phyloP scores from a whole-genome alignment of 257 asterid genomes.

The Fraxinus americana region DNA sequence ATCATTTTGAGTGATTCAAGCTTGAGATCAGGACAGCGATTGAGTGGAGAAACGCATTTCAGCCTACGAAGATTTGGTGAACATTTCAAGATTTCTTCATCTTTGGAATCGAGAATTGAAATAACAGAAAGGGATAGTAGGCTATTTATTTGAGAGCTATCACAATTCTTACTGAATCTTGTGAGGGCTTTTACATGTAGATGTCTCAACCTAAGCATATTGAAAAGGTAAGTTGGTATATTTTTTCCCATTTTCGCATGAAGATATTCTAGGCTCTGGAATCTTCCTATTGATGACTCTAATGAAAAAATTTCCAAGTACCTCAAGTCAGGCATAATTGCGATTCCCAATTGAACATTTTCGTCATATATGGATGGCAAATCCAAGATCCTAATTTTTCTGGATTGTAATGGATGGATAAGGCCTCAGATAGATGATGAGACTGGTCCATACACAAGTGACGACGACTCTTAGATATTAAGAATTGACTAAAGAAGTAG shows the following conservation, averaged over 20 bases:
- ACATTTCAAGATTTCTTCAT: background rate
- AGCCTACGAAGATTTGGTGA: background rate
- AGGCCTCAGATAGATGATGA: background rate
- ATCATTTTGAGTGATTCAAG: background rate
- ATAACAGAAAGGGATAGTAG: slow-evolving; percentile 12
- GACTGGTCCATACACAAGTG: too few species aligned
- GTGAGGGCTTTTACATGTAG: background rate
- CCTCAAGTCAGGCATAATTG: too few species aligned
- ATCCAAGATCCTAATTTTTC: too few species aligned
- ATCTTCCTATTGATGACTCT: too few species aligned
- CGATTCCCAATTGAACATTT: too few species aligned
- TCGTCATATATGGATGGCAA: too few species aligned
- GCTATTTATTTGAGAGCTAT: background rate
- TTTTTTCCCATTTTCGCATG: too few species aligned
- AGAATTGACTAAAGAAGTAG: too few species aligned
- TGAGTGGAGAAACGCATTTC: background rate
- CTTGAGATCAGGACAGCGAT: background rate
- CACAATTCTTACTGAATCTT: background rate
- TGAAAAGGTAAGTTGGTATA: background rate
- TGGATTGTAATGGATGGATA: background rate
- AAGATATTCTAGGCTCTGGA: too few species aligned
- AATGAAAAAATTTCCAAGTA: too few species aligned
- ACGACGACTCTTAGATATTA: too few species aligned
- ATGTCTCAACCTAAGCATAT: slow-evolving; percentile 13
- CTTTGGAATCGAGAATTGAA: background rate